A percentile compares a stretch with the other conserved stretches of the same genome.
Evolutionary conservation across 2,329 filamentous ascomycete genomes (phyloP).

Genomic region (Botrytis porri): DNA sequence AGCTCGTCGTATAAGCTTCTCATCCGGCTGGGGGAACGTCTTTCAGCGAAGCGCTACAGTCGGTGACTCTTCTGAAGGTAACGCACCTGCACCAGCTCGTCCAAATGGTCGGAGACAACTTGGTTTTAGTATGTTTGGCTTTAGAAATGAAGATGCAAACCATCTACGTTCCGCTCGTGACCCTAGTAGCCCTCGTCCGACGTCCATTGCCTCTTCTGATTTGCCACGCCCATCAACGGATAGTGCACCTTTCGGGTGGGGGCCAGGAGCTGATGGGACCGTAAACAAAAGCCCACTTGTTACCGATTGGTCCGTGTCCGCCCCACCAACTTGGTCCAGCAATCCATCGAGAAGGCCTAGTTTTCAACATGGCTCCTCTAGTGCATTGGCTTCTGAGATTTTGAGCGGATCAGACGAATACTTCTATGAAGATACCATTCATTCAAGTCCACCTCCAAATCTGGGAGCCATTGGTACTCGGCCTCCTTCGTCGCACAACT

Average conservation of each 20-base stretch:
- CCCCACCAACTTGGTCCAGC: constrained; percentile 63
- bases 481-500: constrained; percentile 50
- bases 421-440: constrained; percentile 54
- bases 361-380: constrained; percentile 71
- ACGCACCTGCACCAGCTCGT: constrained; percentile 36
- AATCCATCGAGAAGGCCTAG: constrained; percentile 79
- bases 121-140: constrained; percentile 47
- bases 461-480: constrained; percentile 78
- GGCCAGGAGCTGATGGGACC: constrained; percentile 44
- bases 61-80: constrained; percentile 33
- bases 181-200: constrained; percentile 60
- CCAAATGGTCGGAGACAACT: constrained; percentile 30
- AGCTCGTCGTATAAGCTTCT: constrained; percentile 55
- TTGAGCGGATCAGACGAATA: constrained; percentile 65
- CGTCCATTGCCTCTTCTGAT: constrained; percentile 66
- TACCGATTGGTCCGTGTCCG: constrained; percentile 48
- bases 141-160: constrained; percentile 45
- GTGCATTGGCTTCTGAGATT: constrained; percentile 56
- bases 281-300: constrained; percentile 53
- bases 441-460: constrained; percentile 51
- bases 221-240: constrained; percentile 77
- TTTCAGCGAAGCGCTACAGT: constrained; percentile 36
- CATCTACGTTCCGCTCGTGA: constrained; percentile 52
- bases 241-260: constrained; percentile 71
- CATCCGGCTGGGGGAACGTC: constrained; percentile 49